phyloP scores from a whole-genome alignment of 257 asterid genomes.

The Ilex asprella region DNA sequence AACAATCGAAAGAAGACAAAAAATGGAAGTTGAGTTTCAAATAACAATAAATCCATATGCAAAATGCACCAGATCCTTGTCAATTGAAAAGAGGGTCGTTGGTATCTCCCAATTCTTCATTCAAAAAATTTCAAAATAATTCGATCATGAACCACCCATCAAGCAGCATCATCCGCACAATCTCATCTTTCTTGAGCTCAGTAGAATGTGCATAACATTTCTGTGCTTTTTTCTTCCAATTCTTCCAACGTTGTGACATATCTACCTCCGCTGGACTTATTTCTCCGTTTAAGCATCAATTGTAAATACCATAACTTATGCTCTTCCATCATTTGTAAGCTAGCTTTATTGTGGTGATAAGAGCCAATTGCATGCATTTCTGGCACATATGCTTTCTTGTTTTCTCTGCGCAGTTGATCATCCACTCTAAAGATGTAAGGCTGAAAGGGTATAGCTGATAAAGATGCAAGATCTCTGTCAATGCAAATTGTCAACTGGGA shows the following conservation, averaged over 20 bases:
- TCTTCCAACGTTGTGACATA: background rate
- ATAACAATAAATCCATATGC: background rate
- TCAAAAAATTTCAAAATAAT: background rate
- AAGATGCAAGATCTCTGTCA: background rate
- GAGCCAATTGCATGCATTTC: conserved; percentile 12
- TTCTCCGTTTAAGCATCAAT: background rate
- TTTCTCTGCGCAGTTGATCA: background rate
- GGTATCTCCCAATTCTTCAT: background rate
- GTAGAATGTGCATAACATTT: background rate
- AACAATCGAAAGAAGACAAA: background rate
- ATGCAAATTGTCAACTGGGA: background rate
- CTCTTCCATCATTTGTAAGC: conserved; percentile 1
- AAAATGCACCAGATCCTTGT: too few species aligned
- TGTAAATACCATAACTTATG: conserved; percentile 2
- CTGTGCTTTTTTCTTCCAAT: background rate
- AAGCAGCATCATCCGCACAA: conserved; percentile 7
- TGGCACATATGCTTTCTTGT: conserved; percentile 4
- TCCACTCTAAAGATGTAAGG: conserved; percentile 2
- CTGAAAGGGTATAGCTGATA: background rate
- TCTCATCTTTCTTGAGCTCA: background rate
- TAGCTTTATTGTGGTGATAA: conserved; percentile 5
- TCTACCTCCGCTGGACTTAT: background rate
- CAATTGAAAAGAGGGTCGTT: conserved; percentile 3
- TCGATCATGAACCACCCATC: conserved; percentile 10
- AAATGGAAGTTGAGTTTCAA: conserved; percentile 2